A percentile compares a stretch with the other conserved stretches of the same genome.
Evolutionary conservation across 129 eudicot species (phyloP).

Genomic region (Solidago caesia): DNA sequence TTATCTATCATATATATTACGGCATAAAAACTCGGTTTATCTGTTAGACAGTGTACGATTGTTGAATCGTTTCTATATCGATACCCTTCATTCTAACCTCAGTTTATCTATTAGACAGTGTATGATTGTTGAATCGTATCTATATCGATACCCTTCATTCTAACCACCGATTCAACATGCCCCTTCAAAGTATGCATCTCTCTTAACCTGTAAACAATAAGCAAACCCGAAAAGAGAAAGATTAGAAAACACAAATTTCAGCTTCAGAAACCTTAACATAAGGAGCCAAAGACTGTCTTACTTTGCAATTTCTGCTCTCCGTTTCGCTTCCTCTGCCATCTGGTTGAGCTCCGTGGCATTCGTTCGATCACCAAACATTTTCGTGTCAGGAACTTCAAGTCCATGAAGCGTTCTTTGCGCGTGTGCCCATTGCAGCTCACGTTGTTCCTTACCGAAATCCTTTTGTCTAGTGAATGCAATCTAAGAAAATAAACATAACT

Average conservation of each 20-base stretch:
- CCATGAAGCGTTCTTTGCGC: constrained; percentile 98
- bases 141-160: constrained; percentile 81
- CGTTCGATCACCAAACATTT: constrained; percentile 49
- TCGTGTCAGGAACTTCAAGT: constrained; percentile 83
- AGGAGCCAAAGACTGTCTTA: constrained; percentile 11
- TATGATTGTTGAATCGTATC: constrained; percentile 91
- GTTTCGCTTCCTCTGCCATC: constrained; percentile 96
- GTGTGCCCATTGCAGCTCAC: constrained; percentile 94
- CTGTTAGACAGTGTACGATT: constrained; percentile 77
- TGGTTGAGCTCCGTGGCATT: constrained; percentile 83
- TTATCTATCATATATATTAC: no score
- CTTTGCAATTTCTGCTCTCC: constrained; percentile 96
- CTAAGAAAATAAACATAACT: constrained; percentile 32
- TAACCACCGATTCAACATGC: constrained; percentile 88
- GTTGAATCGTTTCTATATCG: constrained; percentile 80
- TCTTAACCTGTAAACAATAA: constrained; percentile 48
- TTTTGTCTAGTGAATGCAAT: constrained; percentile 90
- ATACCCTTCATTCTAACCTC: constrained; percentile 66
- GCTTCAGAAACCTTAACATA: background rate
- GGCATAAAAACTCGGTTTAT: no score
- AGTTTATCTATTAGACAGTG: constrained; percentile 57
- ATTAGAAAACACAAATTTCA: background rate
- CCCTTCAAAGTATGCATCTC: constrained; percentile 84
- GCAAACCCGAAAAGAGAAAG: background rate
- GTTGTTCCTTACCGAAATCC: constrained; percentile 92